Evolutionary conservation across 140 eudicot species (phyloP).

Genomic region (Ambrosia hybrid): DNA sequence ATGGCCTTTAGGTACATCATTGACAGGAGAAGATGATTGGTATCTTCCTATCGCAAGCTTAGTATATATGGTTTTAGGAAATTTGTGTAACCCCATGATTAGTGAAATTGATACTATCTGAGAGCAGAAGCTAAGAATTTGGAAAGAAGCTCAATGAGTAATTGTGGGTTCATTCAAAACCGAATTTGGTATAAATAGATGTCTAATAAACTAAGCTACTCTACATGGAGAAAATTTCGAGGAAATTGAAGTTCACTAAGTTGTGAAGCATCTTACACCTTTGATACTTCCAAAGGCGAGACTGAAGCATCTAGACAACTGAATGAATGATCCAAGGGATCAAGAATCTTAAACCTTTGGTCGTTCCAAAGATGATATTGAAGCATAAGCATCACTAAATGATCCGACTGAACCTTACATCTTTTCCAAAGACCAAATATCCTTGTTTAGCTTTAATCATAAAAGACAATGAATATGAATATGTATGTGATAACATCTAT

Average conservation of each 20-base stretch:
- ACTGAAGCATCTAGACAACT: too few species aligned
- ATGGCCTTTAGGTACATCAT: conserved; percentile 34
- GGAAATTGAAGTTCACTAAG: too few species aligned
- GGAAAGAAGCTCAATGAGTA: too few species aligned
- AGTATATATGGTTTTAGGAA: neutral
- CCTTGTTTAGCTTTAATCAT: neutral
- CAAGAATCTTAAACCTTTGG: neutral
- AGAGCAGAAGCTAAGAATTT: too few species aligned
- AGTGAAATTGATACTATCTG: neutral
- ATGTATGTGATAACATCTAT: too few species aligned
- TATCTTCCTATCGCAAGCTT: neutral
- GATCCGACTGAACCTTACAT: conserved; percentile 12
- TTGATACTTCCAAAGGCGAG: too few species aligned
- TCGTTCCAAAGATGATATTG: neutral
- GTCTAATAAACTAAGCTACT: too few species aligned
- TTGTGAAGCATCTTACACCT: too few species aligned
- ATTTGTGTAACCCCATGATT: neutral
- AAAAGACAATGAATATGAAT: too few species aligned
- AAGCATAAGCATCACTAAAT: neutral
- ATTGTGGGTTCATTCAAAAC: too few species aligned
- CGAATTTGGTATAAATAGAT: too few species aligned
- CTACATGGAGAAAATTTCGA: too few species aligned
- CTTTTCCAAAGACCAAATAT: neutral
- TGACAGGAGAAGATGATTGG: neutral
- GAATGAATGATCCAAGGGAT: neutral